These are phyloP conservation scores for Colletotrichum kahawae DNA, from an alignment of 2,329 filamentous ascomycete species.

Conservation along the genomic window DNA sequence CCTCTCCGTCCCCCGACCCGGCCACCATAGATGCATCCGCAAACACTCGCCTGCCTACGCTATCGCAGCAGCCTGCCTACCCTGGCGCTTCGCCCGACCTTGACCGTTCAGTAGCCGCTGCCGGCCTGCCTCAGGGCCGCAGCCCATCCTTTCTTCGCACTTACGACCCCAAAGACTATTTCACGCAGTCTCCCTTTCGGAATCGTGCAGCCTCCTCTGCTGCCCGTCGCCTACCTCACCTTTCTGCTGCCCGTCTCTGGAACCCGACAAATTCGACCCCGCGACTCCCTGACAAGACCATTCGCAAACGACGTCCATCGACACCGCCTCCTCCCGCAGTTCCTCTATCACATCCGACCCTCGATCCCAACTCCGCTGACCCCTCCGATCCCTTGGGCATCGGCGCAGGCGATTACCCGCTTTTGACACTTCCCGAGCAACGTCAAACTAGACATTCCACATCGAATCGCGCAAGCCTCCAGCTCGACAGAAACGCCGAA, in stretches of 20 bases:
- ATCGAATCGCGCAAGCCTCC: conserved; percentile 53
- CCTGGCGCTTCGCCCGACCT: conserved; percentile 27
- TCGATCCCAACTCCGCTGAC: conserved; percentile 40
- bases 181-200: conserved; percentile 48
- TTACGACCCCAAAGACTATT: conserved; percentile 23
- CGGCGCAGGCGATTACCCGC: conserved; percentile 52
- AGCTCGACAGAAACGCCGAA: conserved; percentile 54
- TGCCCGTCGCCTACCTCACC: conserved; percentile 41
- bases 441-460: conserved; percentile 48
- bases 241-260: conserved; percentile 59
- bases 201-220: conserved; percentile 37
- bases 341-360: conserved; percentile 51
- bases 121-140: conserved; percentile 20
- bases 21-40: conserved; percentile 34
- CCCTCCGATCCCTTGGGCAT: conserved; percentile 40
- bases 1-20: conserved; percentile 23
- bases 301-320: conserved; percentile 53
- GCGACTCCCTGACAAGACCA: conserved; percentile 36
- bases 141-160: conserved; percentile 12
- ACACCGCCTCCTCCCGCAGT: conserved; percentile 58
- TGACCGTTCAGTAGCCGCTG: conserved; percentile 16
- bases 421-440: conserved; percentile 57
- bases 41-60: conserved; percentile 31
- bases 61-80: conserved; percentile 36
- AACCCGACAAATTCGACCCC: conserved; percentile 67